Conservation (phyloP, 176 grass and related monocot genomes). For the Musa acuminata region DNA sequence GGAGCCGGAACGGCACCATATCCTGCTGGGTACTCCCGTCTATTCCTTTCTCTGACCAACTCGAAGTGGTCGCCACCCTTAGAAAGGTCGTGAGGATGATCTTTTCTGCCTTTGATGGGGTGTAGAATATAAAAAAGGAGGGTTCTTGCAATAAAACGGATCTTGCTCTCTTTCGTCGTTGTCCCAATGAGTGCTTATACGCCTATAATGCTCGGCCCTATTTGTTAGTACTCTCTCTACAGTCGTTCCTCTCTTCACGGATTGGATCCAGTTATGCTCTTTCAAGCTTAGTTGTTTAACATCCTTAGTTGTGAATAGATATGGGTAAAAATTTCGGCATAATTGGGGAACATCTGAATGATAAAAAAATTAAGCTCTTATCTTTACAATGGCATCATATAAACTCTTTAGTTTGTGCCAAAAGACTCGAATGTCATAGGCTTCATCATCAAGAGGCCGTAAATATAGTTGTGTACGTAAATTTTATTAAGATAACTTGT, state of each 20-base stretch:
- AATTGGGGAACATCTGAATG: neutral
- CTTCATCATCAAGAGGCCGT: neutral
- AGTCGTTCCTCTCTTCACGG: neutral
- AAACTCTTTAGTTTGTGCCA: neutral
- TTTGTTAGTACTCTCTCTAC: slow-evolving; percentile 34
- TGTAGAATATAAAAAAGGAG: neutral
- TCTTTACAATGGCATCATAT: too few relatives aligned
- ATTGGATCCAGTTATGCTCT: neutral
- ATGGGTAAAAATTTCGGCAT: too few relatives aligned
- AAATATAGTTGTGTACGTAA: too few relatives aligned
- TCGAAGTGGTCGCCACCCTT: neutral
- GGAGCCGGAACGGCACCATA: slow-evolving; percentile 47
- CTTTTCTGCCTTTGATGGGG: neutral
- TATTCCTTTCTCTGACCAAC: neutral
- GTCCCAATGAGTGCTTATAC: slow-evolving; percentile 75
- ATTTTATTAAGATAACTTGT: too few relatives aligned
- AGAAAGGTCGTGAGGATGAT: neutral
- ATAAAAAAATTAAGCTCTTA: too few relatives aligned
- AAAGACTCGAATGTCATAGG: neutral
- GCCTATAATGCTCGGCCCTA: slow-evolving; percentile 77
- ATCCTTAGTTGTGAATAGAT: neutral
- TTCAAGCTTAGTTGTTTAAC: neutral
- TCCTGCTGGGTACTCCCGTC: slow-evolving; percentile 42
- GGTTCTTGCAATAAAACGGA: neutral
- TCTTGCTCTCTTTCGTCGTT: slow-evolving; percentile 50